Evolutionary conservation across 2,329 filamentous ascomycete genomes (phyloP).

Genomic region (Aspergillus sp.): DNA sequence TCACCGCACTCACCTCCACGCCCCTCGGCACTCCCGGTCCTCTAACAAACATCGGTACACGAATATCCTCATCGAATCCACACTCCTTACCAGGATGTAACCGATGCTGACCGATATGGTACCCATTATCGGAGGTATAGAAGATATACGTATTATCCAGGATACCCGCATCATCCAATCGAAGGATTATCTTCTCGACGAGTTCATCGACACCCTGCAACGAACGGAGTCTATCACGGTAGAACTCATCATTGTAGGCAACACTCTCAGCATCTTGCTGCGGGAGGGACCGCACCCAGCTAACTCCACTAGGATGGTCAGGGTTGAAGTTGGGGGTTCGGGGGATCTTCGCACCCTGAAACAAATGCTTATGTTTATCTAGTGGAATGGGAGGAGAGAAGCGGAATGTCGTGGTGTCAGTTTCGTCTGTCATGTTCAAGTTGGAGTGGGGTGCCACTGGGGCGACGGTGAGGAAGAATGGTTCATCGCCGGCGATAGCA

Average conservation of each 20-base stretch:
- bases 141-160: slow-evolving; percentile 58
- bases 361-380: slow-evolving; percentile 61
- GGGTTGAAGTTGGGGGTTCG: slow-evolving; percentile 67
- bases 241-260: slow-evolving; percentile 53
- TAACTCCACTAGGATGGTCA: slow-evolving; percentile 15
- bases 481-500: slow-evolving; percentile 53
- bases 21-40: slow-evolving; percentile 57
- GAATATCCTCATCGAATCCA: slow-evolving; percentile 47
- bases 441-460: neutral
- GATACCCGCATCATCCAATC: slow-evolving; percentile 39
- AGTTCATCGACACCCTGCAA: slow-evolving; percentile 56
- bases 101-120: slow-evolving; percentile 59
- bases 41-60: slow-evolving; percentile 60
- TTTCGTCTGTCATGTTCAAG: neutral
- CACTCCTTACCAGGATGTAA: slow-evolving; percentile 58
- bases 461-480: slow-evolving; percentile 58
- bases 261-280: slow-evolving; percentile 47
- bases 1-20: slow-evolving; percentile 50
- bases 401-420: neutral
- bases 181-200: slow-evolving; percentile 44
- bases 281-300: slow-evolving; percentile 45
- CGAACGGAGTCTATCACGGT: slow-evolving; percentile 50
- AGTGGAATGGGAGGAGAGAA: slow-evolving; percentile 55
- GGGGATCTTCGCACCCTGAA: slow-evolving; percentile 59
- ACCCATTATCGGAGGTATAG: slow-evolving; percentile 61